A percentile compares a stretch with the other conserved stretches of the same genome.
Conservation (phyloP, 2,329 filamentous ascomycete species). For the Nakataea oryzae region DNA sequence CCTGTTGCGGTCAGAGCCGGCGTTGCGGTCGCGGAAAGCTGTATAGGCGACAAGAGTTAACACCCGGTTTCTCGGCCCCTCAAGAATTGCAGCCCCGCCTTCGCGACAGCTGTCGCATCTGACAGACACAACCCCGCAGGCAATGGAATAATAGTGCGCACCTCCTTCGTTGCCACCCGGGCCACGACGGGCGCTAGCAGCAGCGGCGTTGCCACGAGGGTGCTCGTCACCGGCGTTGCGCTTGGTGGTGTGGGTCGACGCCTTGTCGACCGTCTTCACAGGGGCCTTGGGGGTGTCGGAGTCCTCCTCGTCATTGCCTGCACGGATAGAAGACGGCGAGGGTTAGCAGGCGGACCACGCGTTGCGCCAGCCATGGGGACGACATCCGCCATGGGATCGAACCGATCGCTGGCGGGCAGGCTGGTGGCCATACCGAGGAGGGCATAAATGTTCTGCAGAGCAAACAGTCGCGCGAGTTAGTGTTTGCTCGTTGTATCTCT, state of each 20-base stretch:
- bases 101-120: neutral
- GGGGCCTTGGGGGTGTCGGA: constrained; percentile 68
- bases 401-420: constrained; percentile 12
- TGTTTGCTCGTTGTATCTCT: neutral
- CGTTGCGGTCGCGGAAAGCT: constrained; percentile 87
- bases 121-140: neutral
- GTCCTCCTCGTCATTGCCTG: constrained; percentile 54
- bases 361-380: neutral
- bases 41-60: constrained; percentile 7
- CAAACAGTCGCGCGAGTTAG: neutral
- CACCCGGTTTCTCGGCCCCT: neutral
- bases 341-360: constrained; percentile 7
- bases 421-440: constrained; percentile 82
- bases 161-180: constrained; percentile 70
- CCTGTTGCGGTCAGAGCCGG: constrained; percentile 74
- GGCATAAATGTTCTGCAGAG: constrained; percentile 82
- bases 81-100: constrained; percentile 8
- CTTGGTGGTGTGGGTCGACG: constrained; percentile 63
- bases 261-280: constrained; percentile 84
- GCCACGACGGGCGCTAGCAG: neutral
- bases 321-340: constrained; percentile 8
- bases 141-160: constrained; percentile 33
- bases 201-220: constrained; percentile 23
- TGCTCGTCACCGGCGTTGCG: constrained; percentile 73
- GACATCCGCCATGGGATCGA: neutral